These are phyloP conservation scores for Phaeosphaeria sp. DNA, from an alignment of 2,329 filamentous ascomycete species.

Conservation along the genomic window DNA sequence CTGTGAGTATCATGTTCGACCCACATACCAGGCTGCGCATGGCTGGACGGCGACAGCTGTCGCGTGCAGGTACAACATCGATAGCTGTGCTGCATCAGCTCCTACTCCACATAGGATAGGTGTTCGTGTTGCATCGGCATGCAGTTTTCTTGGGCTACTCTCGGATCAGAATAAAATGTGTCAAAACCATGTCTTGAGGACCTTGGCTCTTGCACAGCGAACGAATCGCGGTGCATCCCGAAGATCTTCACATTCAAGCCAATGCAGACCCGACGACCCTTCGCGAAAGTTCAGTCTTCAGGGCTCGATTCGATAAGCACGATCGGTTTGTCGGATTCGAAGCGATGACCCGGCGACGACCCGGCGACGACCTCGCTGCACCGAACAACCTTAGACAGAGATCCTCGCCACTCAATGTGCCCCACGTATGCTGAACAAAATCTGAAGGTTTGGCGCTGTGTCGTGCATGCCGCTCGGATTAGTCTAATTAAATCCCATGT, in stretches of 20 bases:
- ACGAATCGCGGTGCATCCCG: slow-evolving; percentile 20
- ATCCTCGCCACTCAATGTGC: slow-evolving; percentile 18
- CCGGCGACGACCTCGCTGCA: slow-evolving; percentile 9
- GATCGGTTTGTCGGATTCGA: slow-evolving; percentile 6
- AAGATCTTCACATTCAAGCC: slow-evolving; percentile 3
- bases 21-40: slow-evolving; percentile 24
- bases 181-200: slow-evolving; percentile 23
- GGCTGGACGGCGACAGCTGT: slow-evolving; percentile 24
- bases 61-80: slow-evolving; percentile 21
- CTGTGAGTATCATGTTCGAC: slow-evolving; percentile 22
- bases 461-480: background rate
- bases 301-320: background rate
- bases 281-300: slow-evolving; percentile 1
- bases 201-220: background rate
- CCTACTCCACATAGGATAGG: slow-evolving; percentile 39
- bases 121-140: slow-evolving; percentile 23
- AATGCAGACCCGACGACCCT: slow-evolving; percentile 8
- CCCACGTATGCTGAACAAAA: slow-evolving; percentile 21
- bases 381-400: slow-evolving; percentile 6
- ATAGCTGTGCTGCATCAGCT: slow-evolving; percentile 23
- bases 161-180: slow-evolving; percentile 5
- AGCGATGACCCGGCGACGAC: slow-evolving; percentile 26
- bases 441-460: background rate
- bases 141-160: slow-evolving; percentile 1
- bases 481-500: background rate